Conservation (phyloP, 2,329 filamentous ascomycete genomes). For the Sporothrix luriei region DNA sequence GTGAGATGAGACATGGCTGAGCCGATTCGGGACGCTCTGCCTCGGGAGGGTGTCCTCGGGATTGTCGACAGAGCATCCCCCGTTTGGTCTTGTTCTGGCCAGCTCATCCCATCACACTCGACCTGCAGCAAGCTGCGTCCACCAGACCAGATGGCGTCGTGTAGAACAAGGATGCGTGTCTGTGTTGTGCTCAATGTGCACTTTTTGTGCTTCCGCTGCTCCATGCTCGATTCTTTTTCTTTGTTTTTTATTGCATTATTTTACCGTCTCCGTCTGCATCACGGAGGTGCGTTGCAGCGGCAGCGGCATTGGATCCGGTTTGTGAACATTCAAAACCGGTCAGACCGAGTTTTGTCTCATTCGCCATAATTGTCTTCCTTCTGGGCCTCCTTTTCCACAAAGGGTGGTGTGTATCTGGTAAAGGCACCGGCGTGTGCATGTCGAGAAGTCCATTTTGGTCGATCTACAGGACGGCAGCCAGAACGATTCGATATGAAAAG, state of each 20-base stretch:
- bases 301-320: slow-evolving; percentile 9
- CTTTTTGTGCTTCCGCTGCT: not conserved
- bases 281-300: not conserved
- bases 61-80: not conserved
- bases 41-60: not conserved
- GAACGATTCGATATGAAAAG: too few species aligned
- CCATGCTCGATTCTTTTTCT: not conserved
- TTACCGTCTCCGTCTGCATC: slow-evolving; percentile 8
- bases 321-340: not conserved
- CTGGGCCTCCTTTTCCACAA: not conserved
- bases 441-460: not conserved
- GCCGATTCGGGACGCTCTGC: slow-evolving; percentile 4
- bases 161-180: not conserved
- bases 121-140: not conserved
- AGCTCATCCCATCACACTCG: slow-evolving; percentile 11
- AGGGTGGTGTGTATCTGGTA: not conserved
- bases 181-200: not conserved
- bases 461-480: not conserved
- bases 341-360: slow-evolving; percentile 12
- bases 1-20: slow-evolving; percentile 17
- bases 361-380: not conserved
- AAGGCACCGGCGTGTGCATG: not conserved
- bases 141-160: not conserved
- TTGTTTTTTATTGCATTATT: not conserved
- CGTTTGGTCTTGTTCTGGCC: not conserved